Percentiles rank a stretch among this genome's conserved stretches.
phyloP scores from a whole-genome alignment of 2,329 filamentous ascomycete genomes.

The Aspergillus calidoustus region DNA sequence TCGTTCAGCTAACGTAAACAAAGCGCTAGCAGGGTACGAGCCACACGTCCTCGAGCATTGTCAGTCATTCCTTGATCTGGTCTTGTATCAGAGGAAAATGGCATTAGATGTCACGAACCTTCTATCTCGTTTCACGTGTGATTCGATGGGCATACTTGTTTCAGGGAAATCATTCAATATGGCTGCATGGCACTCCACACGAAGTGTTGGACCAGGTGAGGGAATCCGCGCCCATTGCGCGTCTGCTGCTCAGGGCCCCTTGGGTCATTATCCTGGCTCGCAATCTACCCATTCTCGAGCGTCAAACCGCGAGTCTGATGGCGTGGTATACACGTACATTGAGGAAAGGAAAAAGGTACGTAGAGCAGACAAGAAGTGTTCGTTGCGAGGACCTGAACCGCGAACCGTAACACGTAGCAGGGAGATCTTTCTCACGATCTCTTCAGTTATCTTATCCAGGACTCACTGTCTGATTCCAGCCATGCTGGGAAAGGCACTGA shows the following conservation, averaged over 20 bases:
- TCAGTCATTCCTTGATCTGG: neutral
- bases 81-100: neutral
- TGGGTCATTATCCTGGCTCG: constrained; percentile 14
- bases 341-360: constrained; percentile 13
- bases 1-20: neutral
- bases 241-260: neutral
- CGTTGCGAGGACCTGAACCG: neutral
- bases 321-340: constrained; percentile 10
- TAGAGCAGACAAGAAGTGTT: neutral
- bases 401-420: neutral
- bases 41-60: constrained; percentile 18
- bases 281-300: constrained; percentile 2
- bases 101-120: constrained; percentile 9
- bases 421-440: constrained; percentile 7
- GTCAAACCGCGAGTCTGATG: neutral
- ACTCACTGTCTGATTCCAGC: neutral
- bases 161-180: constrained; percentile 18
- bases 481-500: neutral
- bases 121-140: constrained; percentile 9
- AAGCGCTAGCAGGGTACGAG: constrained; percentile 15
- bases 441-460: constrained; percentile 19
- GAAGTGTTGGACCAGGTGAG: constrained; percentile 4
- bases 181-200: constrained; percentile 6
- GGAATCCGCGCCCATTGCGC: neutral
- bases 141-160: constrained; percentile 17